Conservation (phyloP, 1,139 yeast species). For the Lizanozyma gosingica region DNA sequence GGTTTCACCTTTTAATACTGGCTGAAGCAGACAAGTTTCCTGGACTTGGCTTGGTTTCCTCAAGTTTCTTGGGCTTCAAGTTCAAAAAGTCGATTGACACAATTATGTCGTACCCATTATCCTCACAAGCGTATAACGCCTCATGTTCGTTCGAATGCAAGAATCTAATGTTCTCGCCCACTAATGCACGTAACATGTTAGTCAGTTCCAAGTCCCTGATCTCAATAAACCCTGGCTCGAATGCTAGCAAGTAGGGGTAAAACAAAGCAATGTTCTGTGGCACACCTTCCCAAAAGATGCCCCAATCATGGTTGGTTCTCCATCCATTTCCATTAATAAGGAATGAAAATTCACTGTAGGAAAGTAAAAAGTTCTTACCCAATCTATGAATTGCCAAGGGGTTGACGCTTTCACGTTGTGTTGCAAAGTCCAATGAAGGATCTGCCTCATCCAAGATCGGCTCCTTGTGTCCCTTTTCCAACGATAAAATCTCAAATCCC, state of each 20-base stretch:
- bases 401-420: constrained; percentile 67
- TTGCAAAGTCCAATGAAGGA: constrained; percentile 93
- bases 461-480: constrained; percentile 71
- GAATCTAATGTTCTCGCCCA: constrained; percentile 89
- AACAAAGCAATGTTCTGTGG: constrained; percentile 90
- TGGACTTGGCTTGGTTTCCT: too few species aligned
- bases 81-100: constrained; percentile 80
- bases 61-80: too few species aligned
- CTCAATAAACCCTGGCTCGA: constrained; percentile 86
- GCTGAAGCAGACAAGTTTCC: too few species aligned
- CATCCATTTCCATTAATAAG: constrained; percentile 93
- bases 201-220: constrained; percentile 87
- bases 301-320: constrained; percentile 92
- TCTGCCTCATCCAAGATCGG: constrained; percentile 90
- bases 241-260: constrained; percentile 87
- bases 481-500: constrained; percentile 88
- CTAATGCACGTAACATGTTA: constrained; percentile 74
- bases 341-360: constrained; percentile 89
- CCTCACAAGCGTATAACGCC: constrained; percentile 87
- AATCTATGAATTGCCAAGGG: constrained; percentile 89
- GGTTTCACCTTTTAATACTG: too few species aligned
- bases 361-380: constrained; percentile 77
- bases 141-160: constrained; percentile 89
- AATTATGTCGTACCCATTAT: constrained; percentile 82
- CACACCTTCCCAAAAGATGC: constrained; percentile 92